These are phyloP conservation scores for Solanum corneliomulleri DNA, from an alignment of 257 asterid genomes.

Conservation along the genomic window DNA sequence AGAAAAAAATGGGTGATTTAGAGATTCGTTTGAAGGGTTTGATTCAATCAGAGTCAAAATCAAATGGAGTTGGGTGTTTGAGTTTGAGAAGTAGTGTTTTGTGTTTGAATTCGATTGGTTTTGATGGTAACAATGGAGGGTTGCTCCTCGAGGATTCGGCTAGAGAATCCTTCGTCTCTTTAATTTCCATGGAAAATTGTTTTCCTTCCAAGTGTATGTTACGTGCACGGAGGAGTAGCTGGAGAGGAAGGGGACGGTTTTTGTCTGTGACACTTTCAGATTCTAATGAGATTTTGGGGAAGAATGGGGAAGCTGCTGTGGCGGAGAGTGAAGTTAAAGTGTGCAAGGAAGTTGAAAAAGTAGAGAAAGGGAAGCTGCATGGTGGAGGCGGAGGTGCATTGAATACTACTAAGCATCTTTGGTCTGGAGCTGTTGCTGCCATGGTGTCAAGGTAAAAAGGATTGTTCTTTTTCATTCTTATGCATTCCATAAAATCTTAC, in stretches of 20 bases:
- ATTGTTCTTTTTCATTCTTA: conserved; percentile 13
- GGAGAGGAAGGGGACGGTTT: conserved; percentile 26
- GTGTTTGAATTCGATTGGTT: conserved; percentile 3
- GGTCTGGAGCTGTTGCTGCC: conserved; percentile 98
- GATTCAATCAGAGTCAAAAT: conserved; percentile 1
- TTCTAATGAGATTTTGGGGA: conserved; percentile 39
- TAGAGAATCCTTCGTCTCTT: conserved; percentile 48
- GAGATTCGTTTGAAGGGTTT: conserved; percentile 26
- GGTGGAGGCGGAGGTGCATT: conserved; percentile 46
- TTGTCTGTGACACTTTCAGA: conserved; percentile 55
- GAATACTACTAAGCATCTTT: conserved; percentile 84
- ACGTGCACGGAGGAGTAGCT: conserved; percentile 18
- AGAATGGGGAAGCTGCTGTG: conserved; percentile 25
- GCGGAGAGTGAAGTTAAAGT: conserved; percentile 18
- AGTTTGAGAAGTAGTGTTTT: neutral
- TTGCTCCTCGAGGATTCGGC: conserved; percentile 58
- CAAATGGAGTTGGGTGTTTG: neutral
- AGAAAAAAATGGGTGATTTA: conserved; percentile 29
- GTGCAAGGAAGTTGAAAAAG: conserved; percentile 25
- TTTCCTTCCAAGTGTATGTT: conserved; percentile 8
- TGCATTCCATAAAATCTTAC: neutral
- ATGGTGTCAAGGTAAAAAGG: conserved; percentile 38
- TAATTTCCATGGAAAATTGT: conserved; percentile 12
- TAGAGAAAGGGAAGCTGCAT: conserved; percentile 7
- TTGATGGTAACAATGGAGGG: conserved; percentile 31